Conservation (phyloP, 176 grass and related monocot species). For the bread wheat (Triticum aestivum) region DNA sequence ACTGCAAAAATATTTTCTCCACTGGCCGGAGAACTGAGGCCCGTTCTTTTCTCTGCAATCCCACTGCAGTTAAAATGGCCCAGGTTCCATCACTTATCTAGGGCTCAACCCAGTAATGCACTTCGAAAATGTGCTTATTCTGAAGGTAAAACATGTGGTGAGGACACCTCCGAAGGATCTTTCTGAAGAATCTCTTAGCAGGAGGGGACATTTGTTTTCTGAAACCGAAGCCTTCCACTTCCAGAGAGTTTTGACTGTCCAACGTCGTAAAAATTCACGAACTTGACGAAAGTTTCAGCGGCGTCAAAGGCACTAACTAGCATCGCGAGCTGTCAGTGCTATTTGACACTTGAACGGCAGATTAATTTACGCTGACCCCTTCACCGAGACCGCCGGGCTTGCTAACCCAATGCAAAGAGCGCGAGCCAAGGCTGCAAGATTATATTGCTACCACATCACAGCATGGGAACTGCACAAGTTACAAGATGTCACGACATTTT, state of each 20-base stretch:
- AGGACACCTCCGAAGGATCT: neutral
- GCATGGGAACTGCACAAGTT: neutral
- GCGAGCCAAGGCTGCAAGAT: neutral
- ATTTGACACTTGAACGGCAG: neutral
- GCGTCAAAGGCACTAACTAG: neutral
- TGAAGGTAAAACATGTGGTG: neutral
- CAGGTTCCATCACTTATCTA: neutral
- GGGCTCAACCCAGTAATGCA: neutral
- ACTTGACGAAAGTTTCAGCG: conserved; percentile 28
- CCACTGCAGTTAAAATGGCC: neutral
- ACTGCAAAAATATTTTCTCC: neutral
- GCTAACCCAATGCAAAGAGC: neutral
- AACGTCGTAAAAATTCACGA: neutral
- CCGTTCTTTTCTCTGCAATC: neutral
- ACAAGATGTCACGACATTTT: neutral
- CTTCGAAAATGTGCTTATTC: neutral
- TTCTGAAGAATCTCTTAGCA: conserved; percentile 9
- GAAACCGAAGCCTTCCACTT: neutral
- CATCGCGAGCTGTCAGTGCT: neutral
- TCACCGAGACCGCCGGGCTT: neutral
- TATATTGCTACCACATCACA: neutral
- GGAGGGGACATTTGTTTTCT: neutral
- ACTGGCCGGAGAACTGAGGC: neutral
- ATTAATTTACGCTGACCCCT: neutral
- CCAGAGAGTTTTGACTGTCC: neutral